Base-by-base conservation (phyloP, 345 rosid species). In the Excoecaria agallocha region DNA sequence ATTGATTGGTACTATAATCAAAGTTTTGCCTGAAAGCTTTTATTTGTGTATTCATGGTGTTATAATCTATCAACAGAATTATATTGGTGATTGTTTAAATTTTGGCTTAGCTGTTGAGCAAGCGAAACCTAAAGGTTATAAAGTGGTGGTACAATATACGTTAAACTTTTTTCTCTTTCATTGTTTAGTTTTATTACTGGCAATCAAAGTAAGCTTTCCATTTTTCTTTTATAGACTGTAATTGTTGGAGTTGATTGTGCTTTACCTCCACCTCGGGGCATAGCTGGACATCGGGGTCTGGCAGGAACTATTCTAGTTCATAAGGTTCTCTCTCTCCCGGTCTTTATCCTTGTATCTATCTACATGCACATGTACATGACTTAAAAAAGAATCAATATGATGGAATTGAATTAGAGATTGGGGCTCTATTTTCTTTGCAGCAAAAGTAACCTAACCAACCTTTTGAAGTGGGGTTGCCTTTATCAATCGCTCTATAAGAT, bases 61-160 rank as follows among this genome's bases (percentile, higher is more conserved):
- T 75, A 8, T 74, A 56, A 63, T 78, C 59, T 86, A 38, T 84
- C 70, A 64, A 66, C 89, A 94, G 99, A 94, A 94, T 74, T 94
- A 94, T 79, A 94, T 98, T 0, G 98, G 98, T 73, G 99, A 94
- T 80, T 94, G 99, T 37, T 80, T 92, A 76, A 92, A 92, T 91
- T 94, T 94, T 78, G 99, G 99, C 79, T 82, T 94, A 87, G 99
- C 99, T 66, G 99, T 96, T 66, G 99, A 94, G 85, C 98, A 90
- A 90, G 99, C 99, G 73, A 92, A 91, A 85, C 87, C 97, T 74
- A 98, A 94, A 86, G 99, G 98, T 79, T 94, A 88, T 78, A 87
- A 91, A 86, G 85, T 94, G 54, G 98, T 92, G 93, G 99, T 94
- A 84, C 30, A 74, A 68, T 60, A 73, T 74, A 13, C 5, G 52